Base-by-base conservation (phyloP, 1,284 basidiomycete species). In the Microbotryomycetes sp. region DNA sequence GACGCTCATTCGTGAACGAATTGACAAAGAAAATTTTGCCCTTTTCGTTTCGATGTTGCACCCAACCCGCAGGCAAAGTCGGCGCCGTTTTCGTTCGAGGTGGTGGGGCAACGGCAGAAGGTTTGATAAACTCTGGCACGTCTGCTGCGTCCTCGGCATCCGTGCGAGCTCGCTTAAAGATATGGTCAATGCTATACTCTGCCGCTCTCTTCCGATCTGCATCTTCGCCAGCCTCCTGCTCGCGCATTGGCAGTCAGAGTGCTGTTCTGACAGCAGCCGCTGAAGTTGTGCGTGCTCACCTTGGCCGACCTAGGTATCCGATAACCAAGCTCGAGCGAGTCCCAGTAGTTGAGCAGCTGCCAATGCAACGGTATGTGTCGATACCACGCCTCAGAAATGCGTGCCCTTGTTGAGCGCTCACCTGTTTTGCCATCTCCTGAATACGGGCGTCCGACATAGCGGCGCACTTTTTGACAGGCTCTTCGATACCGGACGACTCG, bases 401-500 rank as follows among this genome's bases (percentile, higher is more conserved):
- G n/a, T n/a, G n/a, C n/a, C n/a, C n/a, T n/a, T n/a, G n/a, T n/a
- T n/a, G n/a, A n/a, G n/a, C n/a, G 15, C 77, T 56, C 54, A 86
- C 87, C 76, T 83, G 80, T 66, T 82, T 78, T 7, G 87, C 83
- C 35, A 85, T 72, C 11, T 74, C 73, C 64, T 81, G 81, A 52
- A 88, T 76, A 5, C 58, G 29, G 3, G 82, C 82, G 66, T 85
- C 81, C 48, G 81, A 76, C 29, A 64, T 53, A 16, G 57, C 60
- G 2, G 79, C 70, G 52, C 83, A 83, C 1, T 65, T 71, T 70
- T 81, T 77, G n/a, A 96, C 83, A 5, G 84, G 81, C 21, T 82
- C 76, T 64, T 83, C 82, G 52, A 96, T 84, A 71, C 84, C 84
- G 0, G 89, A 91, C 73, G 91, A 89, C 62, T 91, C 89, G 35